Evolutionary conservation across 208 protist genomes (phyloP).

Genomic region (Acanthamoeba lenticulata): DNA sequence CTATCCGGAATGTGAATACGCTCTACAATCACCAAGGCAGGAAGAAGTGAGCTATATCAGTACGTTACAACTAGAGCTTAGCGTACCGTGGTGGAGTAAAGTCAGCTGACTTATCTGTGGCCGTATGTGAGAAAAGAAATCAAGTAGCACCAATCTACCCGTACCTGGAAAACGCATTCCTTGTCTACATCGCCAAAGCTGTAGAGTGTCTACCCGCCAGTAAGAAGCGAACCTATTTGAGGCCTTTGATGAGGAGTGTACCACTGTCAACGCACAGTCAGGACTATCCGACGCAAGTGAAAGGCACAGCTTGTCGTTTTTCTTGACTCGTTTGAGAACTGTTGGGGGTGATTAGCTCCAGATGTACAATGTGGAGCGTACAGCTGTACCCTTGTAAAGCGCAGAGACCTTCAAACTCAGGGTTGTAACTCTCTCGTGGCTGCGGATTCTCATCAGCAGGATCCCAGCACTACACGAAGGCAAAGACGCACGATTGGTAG

Average conservation of each 20-base stretch:
- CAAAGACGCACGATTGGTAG: not conserved
- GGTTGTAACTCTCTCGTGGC: not conserved
- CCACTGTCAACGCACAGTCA: not conserved
- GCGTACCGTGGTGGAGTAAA: slow-evolving; percentile 3
- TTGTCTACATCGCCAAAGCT: slow-evolving; percentile 4
- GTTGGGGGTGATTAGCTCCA: not conserved
- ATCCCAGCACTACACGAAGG: not conserved
- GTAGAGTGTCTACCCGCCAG: not conserved
- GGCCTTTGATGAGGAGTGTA: not conserved
- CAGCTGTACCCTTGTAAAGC: not conserved
- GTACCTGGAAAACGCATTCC: not conserved
- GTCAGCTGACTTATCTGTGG: not conserved
- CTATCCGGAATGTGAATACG: slow-evolving; percentile 31
- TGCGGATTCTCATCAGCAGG: not conserved
- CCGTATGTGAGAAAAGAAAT: not conserved
- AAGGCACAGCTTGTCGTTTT: not conserved
- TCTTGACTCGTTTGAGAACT: slow-evolving; percentile 9
- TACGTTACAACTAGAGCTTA: not conserved
- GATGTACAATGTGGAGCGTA: not conserved
- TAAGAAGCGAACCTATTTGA: not conserved
- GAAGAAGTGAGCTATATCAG: not conserved
- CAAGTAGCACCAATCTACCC: too few species aligned
- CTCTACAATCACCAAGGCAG: not conserved
- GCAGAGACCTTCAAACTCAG: not conserved
- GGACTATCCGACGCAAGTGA: not conserved